Base-by-base conservation (phyloP, 2,329 filamentous ascomycete genomes). In the Colletotrichum tamarilloi region DNA sequence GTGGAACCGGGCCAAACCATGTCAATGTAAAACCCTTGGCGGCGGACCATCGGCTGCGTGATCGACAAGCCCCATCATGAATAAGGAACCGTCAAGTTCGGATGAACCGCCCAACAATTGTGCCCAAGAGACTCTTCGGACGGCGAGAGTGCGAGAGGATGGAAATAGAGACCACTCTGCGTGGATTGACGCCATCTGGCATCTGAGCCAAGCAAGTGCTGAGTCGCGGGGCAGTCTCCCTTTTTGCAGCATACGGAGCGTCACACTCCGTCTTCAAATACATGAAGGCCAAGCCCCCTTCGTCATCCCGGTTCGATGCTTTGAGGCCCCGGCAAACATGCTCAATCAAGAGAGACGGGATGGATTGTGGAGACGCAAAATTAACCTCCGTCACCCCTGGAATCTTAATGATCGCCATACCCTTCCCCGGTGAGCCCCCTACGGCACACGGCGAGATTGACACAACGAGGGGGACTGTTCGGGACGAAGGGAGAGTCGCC, bases 171-270 rank as follows among this genome's bases (percentile, higher is more conserved):
- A 22, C 2, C 9, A 16, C 5, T 46, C 19, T 8, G 35, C 3
- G n/a, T 46, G 6, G n/a, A 49, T 22, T 16, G 38, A 22, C 3
- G 14, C 46, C 35, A 53, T n/a, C 30, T 35, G 62, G 19, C 4
- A 30, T 6, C 12, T 11, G 32, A 26, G 66, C 60, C 57, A 68
- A 26, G 60, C 3, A n/a, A 46, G 24, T 53, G 42, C 56, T 59
- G 28, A 64, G 49, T 26, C 49, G 32, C 4, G 28, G 30, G 53
- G 24, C 8, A 24, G 46, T 22, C 32, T 26, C 22, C 65, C 59
- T 14, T 16, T 71, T 70, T 49, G 46, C 67, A 60, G 60, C 60
- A 65, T 4, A 42, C 67, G 70, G 70, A 73, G 70, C 55, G 28
- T 49, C 30, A 65, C 55, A 28, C 58, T 73, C 70, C 70, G 70